phyloP scores from a whole-genome alignment of 371 early-diverging fungal genomes.

The Actinomucor elegans region DNA sequence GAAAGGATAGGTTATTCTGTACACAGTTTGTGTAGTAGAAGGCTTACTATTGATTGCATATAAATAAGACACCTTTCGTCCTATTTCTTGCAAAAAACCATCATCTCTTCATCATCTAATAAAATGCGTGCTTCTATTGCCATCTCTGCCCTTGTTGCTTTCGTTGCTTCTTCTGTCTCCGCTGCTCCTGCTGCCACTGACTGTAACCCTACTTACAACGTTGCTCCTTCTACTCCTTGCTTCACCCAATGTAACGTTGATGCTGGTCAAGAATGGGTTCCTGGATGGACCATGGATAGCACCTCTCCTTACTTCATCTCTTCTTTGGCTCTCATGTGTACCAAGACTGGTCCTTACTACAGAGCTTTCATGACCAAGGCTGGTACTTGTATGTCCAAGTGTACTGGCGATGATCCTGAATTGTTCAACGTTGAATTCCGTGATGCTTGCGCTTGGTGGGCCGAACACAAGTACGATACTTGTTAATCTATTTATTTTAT shows the following conservation, averaged over 20 bases:
- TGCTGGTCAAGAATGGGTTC: slow-evolving; percentile 10
- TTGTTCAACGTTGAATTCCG: slow-evolving; percentile 16
- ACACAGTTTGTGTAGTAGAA: too few relatives aligned
- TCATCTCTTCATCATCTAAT: background rate
- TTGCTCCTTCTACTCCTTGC: slow-evolving; percentile 24
- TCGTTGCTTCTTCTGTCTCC: slow-evolving; percentile 4
- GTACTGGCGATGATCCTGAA: slow-evolving; percentile 15
- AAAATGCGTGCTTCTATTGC: slow-evolving; percentile 9
- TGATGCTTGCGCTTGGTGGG: slow-evolving; percentile 24
- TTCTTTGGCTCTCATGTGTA: slow-evolving; percentile 29
- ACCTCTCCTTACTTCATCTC: slow-evolving; percentile 29
- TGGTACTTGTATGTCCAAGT: slow-evolving; percentile 36
- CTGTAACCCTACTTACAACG: slow-evolving; percentile 37
- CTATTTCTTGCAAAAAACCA: background rate
- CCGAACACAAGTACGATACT: slow-evolving; percentile 19
- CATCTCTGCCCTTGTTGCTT: slow-evolving; percentile 12
- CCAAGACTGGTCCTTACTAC: slow-evolving; percentile 22
- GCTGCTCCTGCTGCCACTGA: slow-evolving; percentile 16
- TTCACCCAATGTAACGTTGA: slow-evolving; percentile 29
- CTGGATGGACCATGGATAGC: slow-evolving; percentile 27
- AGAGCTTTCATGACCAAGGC: slow-evolving; percentile 34
- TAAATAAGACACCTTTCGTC: too few relatives aligned
- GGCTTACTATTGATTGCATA: too few relatives aligned
- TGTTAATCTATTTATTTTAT: background rate
- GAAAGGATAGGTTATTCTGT: too few relatives aligned